phyloP scores from a whole-genome alignment of 192 early-diverging fungal genomes.

The Dispira parvispora region DNA sequence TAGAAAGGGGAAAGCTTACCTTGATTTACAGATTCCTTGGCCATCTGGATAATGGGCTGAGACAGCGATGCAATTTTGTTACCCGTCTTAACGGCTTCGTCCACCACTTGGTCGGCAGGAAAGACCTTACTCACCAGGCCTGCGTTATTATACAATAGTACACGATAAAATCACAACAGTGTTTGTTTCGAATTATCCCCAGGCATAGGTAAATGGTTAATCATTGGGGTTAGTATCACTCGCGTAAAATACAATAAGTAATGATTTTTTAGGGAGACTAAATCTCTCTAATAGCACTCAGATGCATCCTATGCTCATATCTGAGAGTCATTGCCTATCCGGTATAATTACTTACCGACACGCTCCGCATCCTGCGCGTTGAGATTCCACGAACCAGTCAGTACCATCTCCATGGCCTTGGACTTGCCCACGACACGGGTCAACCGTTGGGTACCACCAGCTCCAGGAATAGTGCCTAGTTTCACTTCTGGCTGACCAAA shows the following conservation, averaged over 20 bases:
- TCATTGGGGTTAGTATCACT: no score
- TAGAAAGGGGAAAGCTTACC: conserved; percentile 20
- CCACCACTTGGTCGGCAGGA: conserved; percentile 71
- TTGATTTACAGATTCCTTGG: conserved; percentile 92
- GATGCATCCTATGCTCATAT: no score
- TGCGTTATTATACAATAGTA: conserved; percentile 7
- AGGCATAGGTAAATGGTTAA: no score
- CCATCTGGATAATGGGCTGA: conserved; percentile 77
- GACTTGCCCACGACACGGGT: conserved; percentile 91
- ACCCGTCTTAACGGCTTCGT: conserved; percentile 80
- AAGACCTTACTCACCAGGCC: conserved; percentile 84
- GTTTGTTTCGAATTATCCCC: no score
- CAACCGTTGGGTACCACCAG: conserved; percentile 69
- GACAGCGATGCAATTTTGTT: conserved; percentile 72
- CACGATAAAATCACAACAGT: no score
- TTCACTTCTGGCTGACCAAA: conserved; percentile 99
- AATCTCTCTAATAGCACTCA: no score
- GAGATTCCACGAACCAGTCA: conserved; percentile 72
- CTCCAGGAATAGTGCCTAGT: conserved; percentile 86
- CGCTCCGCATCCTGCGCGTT: conserved; percentile 72
- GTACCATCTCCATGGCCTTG: conserved; percentile 93
- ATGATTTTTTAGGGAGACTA: no score
- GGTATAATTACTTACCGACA: conserved; percentile 21
- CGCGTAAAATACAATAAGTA: no score
- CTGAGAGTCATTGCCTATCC: no score